These are phyloP conservation scores for Xylaria hypoxylon DNA, from an alignment of 2,329 filamentous ascomycete genomes.

Conservation along the genomic window DNA sequence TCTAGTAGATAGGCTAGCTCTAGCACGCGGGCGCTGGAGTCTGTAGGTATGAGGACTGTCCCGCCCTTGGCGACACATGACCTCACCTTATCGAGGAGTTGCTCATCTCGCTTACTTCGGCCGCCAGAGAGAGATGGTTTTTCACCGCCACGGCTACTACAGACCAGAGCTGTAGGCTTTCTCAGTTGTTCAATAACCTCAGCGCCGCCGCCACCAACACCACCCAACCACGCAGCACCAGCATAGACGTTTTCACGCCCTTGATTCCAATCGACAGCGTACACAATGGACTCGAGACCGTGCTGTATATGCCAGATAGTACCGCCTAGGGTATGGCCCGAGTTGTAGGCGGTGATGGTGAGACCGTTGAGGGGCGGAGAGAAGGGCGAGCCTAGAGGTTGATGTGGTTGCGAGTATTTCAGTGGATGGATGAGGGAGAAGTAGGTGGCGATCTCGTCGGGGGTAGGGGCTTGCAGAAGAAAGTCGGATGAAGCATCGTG, in stretches of 20 bases:
- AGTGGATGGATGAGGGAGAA: slow-evolving; percentile 91
- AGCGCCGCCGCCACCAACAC: slow-evolving; percentile 80
- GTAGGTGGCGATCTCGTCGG: slow-evolving; percentile 91
- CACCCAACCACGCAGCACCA: slow-evolving; percentile 92
- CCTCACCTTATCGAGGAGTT: slow-evolving; percentile 84
- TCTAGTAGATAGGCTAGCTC: slow-evolving; percentile 94
- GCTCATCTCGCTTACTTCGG: slow-evolving; percentile 84
- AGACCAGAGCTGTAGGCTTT: slow-evolving; percentile 93
- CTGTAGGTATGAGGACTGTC: slow-evolving; percentile 91
- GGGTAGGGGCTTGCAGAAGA: slow-evolving; percentile 76
- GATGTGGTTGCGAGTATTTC: slow-evolving; percentile 96
- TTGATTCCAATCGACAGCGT: slow-evolving; percentile 98
- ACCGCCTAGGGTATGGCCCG: slow-evolving; percentile 93
- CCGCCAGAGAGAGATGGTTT: slow-evolving; percentile 77
- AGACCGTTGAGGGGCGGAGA: slow-evolving; percentile 90
- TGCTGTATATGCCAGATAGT: slow-evolving; percentile 99
- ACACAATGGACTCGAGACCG: slow-evolving; percentile 95
- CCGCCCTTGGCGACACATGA: slow-evolving; percentile 83
- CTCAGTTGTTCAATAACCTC: slow-evolving; percentile 94
- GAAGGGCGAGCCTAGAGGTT: slow-evolving; percentile 86
- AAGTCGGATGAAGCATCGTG: slow-evolving; percentile 67
- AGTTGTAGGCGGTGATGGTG: slow-evolving; percentile 96
- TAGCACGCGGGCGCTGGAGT: slow-evolving; percentile 93
- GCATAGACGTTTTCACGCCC: slow-evolving; percentile 95
- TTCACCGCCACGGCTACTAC: slow-evolving; percentile 85